Base-by-base conservation (phyloP, 2,329 filamentous ascomycete species). In the Rutstroemia sp. region DNA sequence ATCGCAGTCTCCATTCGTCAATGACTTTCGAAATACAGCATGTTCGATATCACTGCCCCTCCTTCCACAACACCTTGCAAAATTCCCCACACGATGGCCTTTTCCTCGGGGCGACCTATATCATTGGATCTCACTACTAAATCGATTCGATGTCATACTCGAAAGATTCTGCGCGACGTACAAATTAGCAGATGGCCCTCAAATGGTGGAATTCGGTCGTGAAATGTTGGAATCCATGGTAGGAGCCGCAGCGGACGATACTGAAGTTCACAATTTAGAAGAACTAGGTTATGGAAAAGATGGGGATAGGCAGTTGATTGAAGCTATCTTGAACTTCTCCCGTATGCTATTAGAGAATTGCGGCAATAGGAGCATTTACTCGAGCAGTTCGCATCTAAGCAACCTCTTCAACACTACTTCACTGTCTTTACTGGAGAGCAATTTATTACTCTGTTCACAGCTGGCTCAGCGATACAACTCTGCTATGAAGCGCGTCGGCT, bases 31-130 rank as follows among this genome's bases (percentile, higher is more conserved):
- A 67, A 77, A 85, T 66, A 78, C 79, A 63, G 85, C 88, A 50
- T 84, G 83, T 63, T 79, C 80, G 57, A 78, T 81, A 62, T 82
- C 90, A 49, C 75, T 96, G 66, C 85, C 87, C 66, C 82, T 88
- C 70, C 79, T 99, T 63, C 89, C 90, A 64, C 76, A 82, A 65
- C 82, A 87, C 63, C 86, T 99, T 62, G 79, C 80, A 65, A 82
- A 80, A 56, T 97, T 97, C 70, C 91, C 92, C 58, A 85, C 86
- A 62, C 79, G 86, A 79, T 99, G 94, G 94, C 91, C 92, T 2
- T 95, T 97, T 68, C 92, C 92, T 41, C 84, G 92, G 71, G 95
- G 94, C 59, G 94, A 99, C 71, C 77, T 97, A 30, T 97, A 97
- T 71, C 92, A 99, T 77, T 99, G 95, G 95, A 96, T 99, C 63